Evolutionary conservation across 306 rosid genomes (phyloP), one percentile per base, ranked within the genome.

Genomic region (Glycine soja): DNA sequence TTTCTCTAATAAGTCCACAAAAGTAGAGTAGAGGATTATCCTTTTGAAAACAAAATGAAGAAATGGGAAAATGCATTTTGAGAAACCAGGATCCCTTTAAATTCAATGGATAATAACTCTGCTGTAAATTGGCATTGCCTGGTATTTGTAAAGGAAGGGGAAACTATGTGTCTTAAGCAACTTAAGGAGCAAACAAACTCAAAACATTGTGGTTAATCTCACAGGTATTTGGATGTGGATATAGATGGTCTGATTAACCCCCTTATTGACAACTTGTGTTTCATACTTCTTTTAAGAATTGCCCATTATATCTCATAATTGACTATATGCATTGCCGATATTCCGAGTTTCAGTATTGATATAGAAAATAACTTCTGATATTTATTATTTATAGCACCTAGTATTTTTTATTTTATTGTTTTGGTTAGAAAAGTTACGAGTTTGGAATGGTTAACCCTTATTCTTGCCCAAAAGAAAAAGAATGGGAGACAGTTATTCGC

Each of bases 71-170:
- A 84, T 78, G 85, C 81, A 74, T 78, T 84, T 50, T 72, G 64
- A 88, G 81, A 86, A 83, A 85, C 71, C 62, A 66, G 86, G 82
- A 48, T 82, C 65, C 87, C 81, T 80, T 88, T 80, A 80, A 82
- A 81, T 89, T 86, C 66, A 81, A 77, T 85, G 89, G 88, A 77
- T 79, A 84, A 89, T 75, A 82, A 90, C 91, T 89, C 92, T 90
- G 69, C 71, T 90, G 93, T 90, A 88, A 84, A 86, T 90, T 89
- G 91, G 82, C 88, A 83, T 83, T 89, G 86, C 90, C 85, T 85
- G 89, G 83, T 89, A 85, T 86, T 82, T 91, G 92, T 91, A 90
- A 89, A 89, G 93, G 91, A 87, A 86, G 92, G 87, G 87, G 76
- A 87, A 82, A 89, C 89, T 32, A 59, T 36, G 71, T 81, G 77